Percentiles rank a stretch among this genome's conserved stretches.
Evolutionary conservation across 1,284 basidiomycete genomes (phyloP).

Genomic region (Cystobasidium slooffiae): DNA sequence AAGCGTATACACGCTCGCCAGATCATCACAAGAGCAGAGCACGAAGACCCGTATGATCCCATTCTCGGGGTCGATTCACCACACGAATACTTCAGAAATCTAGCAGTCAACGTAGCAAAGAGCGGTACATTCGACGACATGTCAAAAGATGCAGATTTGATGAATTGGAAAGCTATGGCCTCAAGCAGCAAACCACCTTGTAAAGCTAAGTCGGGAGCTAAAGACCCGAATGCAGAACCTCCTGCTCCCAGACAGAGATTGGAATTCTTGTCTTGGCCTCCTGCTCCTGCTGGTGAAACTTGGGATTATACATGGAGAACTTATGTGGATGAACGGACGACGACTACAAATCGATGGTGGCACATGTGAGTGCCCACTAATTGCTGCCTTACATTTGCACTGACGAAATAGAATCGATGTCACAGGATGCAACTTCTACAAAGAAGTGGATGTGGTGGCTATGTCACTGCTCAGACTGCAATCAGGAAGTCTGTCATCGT

Average conservation of each 20-base stretch:
- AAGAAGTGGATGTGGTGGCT: constrained; percentile 21
- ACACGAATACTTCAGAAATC: constrained; percentile 7
- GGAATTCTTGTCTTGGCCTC: constrained; percentile 49
- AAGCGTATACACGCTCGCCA: constrained; percentile 8
- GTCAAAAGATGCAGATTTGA: not conserved
- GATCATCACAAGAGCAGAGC: not conserved
- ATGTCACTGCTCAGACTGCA: constrained; percentile 23
- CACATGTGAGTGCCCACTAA: constrained; percentile 9
- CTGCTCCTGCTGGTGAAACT: constrained; percentile 38
- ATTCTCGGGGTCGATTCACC: constrained; percentile 19
- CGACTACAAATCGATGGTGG: constrained; percentile 3
- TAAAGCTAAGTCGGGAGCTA: constrained; percentile 1
- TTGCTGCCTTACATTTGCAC: not conserved
- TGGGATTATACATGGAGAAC: constrained; percentile 50
- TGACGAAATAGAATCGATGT: not conserved
- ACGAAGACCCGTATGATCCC: constrained; percentile 9
- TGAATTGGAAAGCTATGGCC: not conserved
- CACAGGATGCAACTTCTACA: constrained; percentile 29
- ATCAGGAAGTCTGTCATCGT: constrained; percentile 3
- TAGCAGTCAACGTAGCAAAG: not conserved
- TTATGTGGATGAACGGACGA: constrained; percentile 26
- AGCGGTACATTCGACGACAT: not conserved
- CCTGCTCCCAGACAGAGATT: constrained; percentile 45
- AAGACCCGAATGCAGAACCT: not conserved
- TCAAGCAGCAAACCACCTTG: constrained; percentile 5